Base-by-base conservation (phyloP, 805 yeast genomes). In the Sugiyamaella boreocaroliniensis region DNA sequence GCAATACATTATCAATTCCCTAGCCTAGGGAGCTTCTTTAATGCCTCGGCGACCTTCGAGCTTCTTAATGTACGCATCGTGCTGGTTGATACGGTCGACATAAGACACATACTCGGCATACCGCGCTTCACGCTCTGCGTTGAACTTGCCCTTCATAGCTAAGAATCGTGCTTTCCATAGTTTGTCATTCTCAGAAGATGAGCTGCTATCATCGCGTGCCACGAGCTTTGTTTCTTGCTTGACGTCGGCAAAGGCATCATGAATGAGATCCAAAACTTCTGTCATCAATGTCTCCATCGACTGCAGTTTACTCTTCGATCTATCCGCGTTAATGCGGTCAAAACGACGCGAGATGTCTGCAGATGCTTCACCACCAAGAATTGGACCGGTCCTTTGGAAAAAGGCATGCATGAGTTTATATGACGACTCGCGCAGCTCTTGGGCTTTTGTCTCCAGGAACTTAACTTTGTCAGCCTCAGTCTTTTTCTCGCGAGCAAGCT, bases 91-190 rank as follows among this genome's bases (percentile, higher is more conserved):
- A 18, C 52, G 43, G 41, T 49, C 52, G 6, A 49, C 34, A 22
- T 49, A 49, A 19, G 52, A 49, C 37, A 44, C 44, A 43, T 49
- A 49, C 26, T 49, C 52, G 2, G 52, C 32, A 37, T 44, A 49
- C 5, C 52, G 47, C n/a, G 52, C 48, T 32, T 49, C 52, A 15
- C 52, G 46, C 29, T 49, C 52, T 6, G 52, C 52, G 15, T n/a
- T 45, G 34, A 49, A 49, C 29, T 49, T 49, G 43, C 52, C 52
- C 34, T 49, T 49, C 52, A 49, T 49, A 9, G 52, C 47, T 11
- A 49, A 32, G 42, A 26, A 49, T 14, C 52, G 52, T 1, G 48
- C 47, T 29, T 49, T 49, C 52, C 52, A 49, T 4, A 49, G 43
- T 4, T 44, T 29, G 14, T 49, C 47, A 16, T 49, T 41, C 7